Evolutionary conservation across 176 grass and related monocot species (phyloP).

Genomic region (Elaeis guineensis): DNA sequence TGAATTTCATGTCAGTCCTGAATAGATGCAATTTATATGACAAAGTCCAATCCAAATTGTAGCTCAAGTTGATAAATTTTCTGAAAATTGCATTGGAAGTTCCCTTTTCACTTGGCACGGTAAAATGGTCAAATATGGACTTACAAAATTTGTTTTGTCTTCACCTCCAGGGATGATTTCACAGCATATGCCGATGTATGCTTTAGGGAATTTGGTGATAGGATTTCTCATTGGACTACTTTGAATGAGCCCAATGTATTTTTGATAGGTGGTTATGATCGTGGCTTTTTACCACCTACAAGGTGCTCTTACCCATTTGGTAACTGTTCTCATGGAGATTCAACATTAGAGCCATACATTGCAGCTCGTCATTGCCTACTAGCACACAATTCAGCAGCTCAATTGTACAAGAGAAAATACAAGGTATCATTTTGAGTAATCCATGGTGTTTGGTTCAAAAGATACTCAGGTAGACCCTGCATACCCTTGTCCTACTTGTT

Average conservation of each 20-base stretch:
- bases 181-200: slow-evolving; percentile 49
- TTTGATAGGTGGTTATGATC: slow-evolving; percentile 11
- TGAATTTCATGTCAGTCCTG: too few relatives aligned
- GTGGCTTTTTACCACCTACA: slow-evolving; percentile 18
- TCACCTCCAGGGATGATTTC: slow-evolving; percentile 47
- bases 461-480: too few relatives aligned
- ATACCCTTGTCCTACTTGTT: too few relatives aligned
- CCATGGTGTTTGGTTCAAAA: neutral
- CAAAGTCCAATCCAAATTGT: too few relatives aligned
- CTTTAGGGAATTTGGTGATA: slow-evolving; percentile 57
- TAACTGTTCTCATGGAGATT: slow-evolving; percentile 51
- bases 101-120: too few relatives aligned
- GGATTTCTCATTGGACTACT: slow-evolving; percentile 49
- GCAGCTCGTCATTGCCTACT: slow-evolving; percentile 31
- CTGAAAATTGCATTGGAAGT: too few relatives aligned
- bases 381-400: slow-evolving; percentile 37
- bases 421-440: slow-evolving; percentile 21
- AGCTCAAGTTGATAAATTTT: too few relatives aligned
- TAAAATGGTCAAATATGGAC: too few relatives aligned
- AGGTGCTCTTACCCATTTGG: slow-evolving; percentile 55
- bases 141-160: too few relatives aligned
- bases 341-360: slow-evolving; percentile 48
- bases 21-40: too few relatives aligned
- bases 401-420: slow-evolving; percentile 44
- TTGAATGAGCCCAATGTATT: slow-evolving; percentile 32